Evolutionary conservation across 805 yeast genomes (phyloP), one percentile per base, ranked within the genome.

Genomic region (Lachancea meyersii): DNA sequence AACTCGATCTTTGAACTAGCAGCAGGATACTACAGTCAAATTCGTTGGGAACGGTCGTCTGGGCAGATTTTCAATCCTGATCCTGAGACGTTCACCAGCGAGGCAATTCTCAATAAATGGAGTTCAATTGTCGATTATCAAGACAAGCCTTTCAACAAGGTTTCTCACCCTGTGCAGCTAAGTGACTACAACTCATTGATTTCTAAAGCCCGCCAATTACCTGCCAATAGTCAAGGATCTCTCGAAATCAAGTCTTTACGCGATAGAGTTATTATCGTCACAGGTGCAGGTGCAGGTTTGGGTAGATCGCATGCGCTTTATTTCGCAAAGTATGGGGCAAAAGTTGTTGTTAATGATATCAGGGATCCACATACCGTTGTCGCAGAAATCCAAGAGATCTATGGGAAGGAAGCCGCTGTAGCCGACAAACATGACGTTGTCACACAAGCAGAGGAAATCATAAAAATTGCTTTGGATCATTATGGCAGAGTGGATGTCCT

Each of bases 221-320:
- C 83, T 11, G 48, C 73, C 18, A 77, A 76, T 55, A 76, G 77
- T 50, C 86, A 81, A 58, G 82, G 84, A 6, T 46, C 67, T 5
- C 68, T 69, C 41, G 64, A 70, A 19, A 72, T 83, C 35, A 35
- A 50, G 11, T 77, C 87, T 22, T 69, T 91, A 60, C 79, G 78
- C 59, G 88, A 72, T 53, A 86, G 85, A 67, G 96, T 91, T 44
- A 96, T 87, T 27, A 75, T 91, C 45, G 78, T 91, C 43, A 91
- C 97, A 14, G 98, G 98, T 49, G 89, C 96, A 32, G 97, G 96
- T 49, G 81, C 85, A 38, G 98, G 98, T 36, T 74, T 91, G 54
- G 98, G 98, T 48, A 80, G 82, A 61, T 84, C 88, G 45, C 94
- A 91, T 67, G 95, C 97, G 3, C 66, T 78, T 39, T 73, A 77